Conservation (phyloP, 2,329 filamentous ascomycete species). For the Pseudocercospora ulei region DNA sequence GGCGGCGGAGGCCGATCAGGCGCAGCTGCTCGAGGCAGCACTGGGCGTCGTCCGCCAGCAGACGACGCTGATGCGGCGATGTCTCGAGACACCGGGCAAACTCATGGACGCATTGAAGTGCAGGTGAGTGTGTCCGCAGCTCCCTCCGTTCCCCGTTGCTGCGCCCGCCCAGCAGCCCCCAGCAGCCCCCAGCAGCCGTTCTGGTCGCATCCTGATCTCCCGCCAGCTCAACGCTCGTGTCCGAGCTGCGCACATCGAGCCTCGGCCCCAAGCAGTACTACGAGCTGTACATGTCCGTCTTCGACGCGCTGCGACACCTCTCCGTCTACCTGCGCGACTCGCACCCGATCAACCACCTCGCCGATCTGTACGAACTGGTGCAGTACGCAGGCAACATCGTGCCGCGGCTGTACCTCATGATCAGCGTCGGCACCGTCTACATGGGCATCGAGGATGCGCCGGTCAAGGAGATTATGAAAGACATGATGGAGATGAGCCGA, state of each 20-base stretch:
- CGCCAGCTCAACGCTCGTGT: constrained; percentile 84
- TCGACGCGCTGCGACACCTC: constrained; percentile 91
- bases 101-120: constrained; percentile 99
- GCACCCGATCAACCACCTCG: constrained; percentile 93
- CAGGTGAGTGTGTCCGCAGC: constrained; percentile 63
- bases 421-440: constrained; percentile 96
- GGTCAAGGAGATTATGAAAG: constrained; percentile 99
- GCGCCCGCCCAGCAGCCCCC: no score
- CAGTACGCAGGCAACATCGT: constrained; percentile 98
- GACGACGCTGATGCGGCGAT: constrained; percentile 93
- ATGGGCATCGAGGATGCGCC: constrained; percentile 98
- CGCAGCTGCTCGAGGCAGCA: constrained; percentile 92
- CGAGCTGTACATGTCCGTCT: constrained; percentile 98
- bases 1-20: constrained; percentile 52
- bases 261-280: constrained; percentile 99
- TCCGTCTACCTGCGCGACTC: constrained; percentile 95
- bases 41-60: constrained; percentile 93
- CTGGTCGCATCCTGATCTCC: constrained; percentile 25
- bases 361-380: constrained; percentile 93
- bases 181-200: constrained; percentile 20
- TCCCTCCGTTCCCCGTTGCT: no score
- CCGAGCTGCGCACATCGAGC: constrained; percentile 93
- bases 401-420: constrained; percentile 94
- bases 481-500: constrained; percentile 99
- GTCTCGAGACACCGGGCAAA: constrained; percentile 91